phyloP scores from a whole-genome alignment of 768 basidiomycete genomes.

The Amanita thiersii region DNA sequence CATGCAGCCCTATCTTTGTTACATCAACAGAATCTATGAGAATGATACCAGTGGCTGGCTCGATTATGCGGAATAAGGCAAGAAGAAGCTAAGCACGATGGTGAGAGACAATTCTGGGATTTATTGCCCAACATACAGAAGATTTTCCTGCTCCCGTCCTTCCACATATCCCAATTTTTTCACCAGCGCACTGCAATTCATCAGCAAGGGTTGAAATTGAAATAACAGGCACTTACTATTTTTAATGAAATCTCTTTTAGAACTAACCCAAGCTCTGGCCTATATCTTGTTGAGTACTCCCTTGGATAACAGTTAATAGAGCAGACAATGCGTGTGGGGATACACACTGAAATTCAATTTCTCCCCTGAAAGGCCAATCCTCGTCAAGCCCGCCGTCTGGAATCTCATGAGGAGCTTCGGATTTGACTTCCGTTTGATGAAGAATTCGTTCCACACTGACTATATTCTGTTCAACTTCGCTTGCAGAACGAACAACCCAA shows the following conservation, averaged over 20 bases:
- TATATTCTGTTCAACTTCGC: slow-evolving; percentile 87
- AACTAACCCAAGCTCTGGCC: slow-evolving; percentile 71
- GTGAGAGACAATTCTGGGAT: neutral
- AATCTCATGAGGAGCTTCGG: slow-evolving; percentile 72
- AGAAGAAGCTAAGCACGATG: slow-evolving; percentile 41
- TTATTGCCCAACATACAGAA: slow-evolving; percentile 35
- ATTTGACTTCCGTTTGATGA: slow-evolving; percentile 65
- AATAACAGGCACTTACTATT: slow-evolving; percentile 38
- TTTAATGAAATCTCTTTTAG: slow-evolving; percentile 66
- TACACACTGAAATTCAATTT: slow-evolving; percentile 59
- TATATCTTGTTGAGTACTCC: slow-evolving; percentile 70
- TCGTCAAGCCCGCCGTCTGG: slow-evolving; percentile 43
- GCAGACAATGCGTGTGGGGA: slow-evolving; percentile 1
- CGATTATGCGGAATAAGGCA: slow-evolving; percentile 72
- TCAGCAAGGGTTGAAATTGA: neutral
- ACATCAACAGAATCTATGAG: slow-evolving; percentile 72
- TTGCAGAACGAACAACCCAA: slow-evolving; percentile 76
- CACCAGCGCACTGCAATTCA: slow-evolving; percentile 48
- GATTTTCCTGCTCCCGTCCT: slow-evolving; percentile 80
- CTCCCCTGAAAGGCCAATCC: slow-evolving; percentile 69
- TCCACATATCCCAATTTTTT: slow-evolving; percentile 88
- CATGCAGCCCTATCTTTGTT: slow-evolving; percentile 65
- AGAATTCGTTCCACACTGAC: slow-evolving; percentile 85
- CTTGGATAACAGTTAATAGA: slow-evolving; percentile 22
- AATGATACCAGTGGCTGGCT: slow-evolving; percentile 60